A percentile compares a stretch with the other conserved stretches of the same genome.
Evolutionary conservation across 371 early-diverging fungal species (phyloP).

Genomic region (Dichotomocladium elegans): DNA sequence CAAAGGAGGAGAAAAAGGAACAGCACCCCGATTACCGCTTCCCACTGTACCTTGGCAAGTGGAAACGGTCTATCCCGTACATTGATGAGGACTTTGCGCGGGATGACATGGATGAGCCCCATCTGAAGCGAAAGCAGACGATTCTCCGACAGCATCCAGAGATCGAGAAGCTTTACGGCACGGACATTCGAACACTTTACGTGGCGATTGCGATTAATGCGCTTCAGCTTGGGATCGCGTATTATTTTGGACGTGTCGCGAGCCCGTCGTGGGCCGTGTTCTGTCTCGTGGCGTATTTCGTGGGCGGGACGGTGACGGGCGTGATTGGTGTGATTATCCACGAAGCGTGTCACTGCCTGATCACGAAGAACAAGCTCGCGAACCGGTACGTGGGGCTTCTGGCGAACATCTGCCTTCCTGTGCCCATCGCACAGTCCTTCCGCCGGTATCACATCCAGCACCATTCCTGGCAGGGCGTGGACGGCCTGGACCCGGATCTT

Average conservation of each 20-base stretch:
- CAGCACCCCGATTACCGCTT: constrained; percentile 67
- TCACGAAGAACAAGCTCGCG: constrained; percentile 58
- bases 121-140: constrained; percentile 83
- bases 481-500: constrained; percentile 93
- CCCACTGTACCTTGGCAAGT: constrained; percentile 79
- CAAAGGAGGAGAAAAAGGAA: background rate
- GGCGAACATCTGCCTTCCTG: constrained; percentile 83
- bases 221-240: constrained; percentile 78
- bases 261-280: constrained; percentile 57
- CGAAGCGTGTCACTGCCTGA: constrained; percentile 88
- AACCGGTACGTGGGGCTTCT: constrained; percentile 83
- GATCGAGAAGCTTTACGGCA: constrained; percentile 80
- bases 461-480: constrained; percentile 94
- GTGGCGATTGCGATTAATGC: constrained; percentile 62
- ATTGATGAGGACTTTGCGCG: constrained; percentile 72
- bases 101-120: constrained; percentile 94
- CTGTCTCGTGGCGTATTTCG: constrained; percentile 63
- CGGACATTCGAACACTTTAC: constrained; percentile 76
- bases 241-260: constrained; percentile 66
- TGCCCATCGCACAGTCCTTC: constrained; percentile 81
- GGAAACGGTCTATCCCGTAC: constrained; percentile 80
- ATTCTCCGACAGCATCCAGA: constrained; percentile 90
- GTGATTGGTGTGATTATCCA: constrained; percentile 84
- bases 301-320: constrained; percentile 83
- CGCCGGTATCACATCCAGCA: constrained; percentile 96